These are phyloP conservation scores for Trichoderma asperelloides DNA, from an alignment of 495 filamentous ascomycete genomes.

Conservation along the genomic window DNA sequence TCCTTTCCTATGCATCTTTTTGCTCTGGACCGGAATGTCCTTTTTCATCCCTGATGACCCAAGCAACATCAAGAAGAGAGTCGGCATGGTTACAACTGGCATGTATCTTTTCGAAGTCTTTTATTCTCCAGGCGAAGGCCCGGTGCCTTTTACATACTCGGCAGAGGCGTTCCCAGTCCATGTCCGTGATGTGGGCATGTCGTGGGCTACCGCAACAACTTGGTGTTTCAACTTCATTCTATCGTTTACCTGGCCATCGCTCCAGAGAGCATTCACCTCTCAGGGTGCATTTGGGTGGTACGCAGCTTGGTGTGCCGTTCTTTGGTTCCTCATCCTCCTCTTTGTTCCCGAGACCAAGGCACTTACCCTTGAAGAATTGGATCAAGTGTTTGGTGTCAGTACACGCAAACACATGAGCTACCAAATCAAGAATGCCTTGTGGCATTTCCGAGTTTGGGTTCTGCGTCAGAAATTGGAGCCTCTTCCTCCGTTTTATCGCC, in stretches of 20 bases:
- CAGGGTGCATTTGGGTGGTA: constrained; percentile 62
- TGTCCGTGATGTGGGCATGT: constrained; percentile 63
- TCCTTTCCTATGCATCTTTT: constrained; percentile 61
- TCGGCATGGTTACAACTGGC: constrained; percentile 55
- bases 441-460: constrained; percentile 46
- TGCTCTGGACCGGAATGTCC: constrained; percentile 73
- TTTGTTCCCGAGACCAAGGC: constrained; percentile 78
- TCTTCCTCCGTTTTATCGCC: constrained; percentile 19
- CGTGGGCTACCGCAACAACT: constrained; percentile 55
- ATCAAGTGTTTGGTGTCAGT: constrained; percentile 46
- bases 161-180: constrained; percentile 75
- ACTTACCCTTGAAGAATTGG: constrained; percentile 62
- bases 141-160: constrained; percentile 77
- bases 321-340: constrained; percentile 61
- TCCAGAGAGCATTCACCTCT: constrained; percentile 43
- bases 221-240: constrained; percentile 65
- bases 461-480: constrained; percentile 40
- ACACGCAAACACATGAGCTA: constrained; percentile 44
- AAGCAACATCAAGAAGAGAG: constrained; percentile 21
- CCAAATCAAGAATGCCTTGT: constrained; percentile 23
- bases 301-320: constrained; percentile 59
- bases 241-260: constrained; percentile 54
- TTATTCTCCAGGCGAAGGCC: constrained; percentile 73
- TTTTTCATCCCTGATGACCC: constrained; percentile 58
- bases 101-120: constrained; percentile 69